These are phyloP conservation scores for Aspergillus caelatus DNA, from an alignment of 2,329 filamentous ascomycete genomes.

Conservation along the genomic window DNA sequence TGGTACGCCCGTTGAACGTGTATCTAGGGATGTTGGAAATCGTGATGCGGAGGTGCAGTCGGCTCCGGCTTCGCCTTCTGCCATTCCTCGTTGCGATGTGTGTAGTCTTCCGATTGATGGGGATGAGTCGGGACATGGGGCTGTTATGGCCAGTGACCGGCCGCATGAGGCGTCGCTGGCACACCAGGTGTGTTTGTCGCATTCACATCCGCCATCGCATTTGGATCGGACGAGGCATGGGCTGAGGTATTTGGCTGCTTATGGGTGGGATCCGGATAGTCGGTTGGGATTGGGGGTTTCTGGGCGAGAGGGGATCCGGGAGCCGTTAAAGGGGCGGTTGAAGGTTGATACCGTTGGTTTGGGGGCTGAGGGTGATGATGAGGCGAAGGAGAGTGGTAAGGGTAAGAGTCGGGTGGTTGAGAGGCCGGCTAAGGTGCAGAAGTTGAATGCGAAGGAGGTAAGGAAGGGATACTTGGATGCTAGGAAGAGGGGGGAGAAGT, in stretches of 20 bases:
- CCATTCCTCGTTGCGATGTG: constrained; percentile 52
- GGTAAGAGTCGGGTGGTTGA: constrained; percentile 33
- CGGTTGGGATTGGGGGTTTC: constrained; percentile 70
- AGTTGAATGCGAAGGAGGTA: constrained; percentile 71
- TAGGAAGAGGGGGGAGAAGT: constrained; percentile 62
- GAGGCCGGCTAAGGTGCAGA: constrained; percentile 48
- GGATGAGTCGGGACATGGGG: neutral
- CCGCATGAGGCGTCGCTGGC: constrained; percentile 56
- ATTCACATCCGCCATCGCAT: constrained; percentile 60
- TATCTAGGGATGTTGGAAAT: neutral
- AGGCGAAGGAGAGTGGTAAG: constrained; percentile 34
- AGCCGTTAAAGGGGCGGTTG: constrained; percentile 70
- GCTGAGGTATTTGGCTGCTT: constrained; percentile 57
- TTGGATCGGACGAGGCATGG: constrained; percentile 61
- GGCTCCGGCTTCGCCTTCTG: constrained; percentile 16
- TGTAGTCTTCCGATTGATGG: constrained; percentile 60
- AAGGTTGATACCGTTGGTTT: constrained; percentile 79
- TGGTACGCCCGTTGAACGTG: neutral
- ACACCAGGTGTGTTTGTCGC: constrained; percentile 60
- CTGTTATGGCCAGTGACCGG: neutral
- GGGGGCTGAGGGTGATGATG: constrained; percentile 50
- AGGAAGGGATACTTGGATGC: constrained; percentile 64
- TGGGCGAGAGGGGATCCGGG: constrained; percentile 69
- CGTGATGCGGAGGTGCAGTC: neutral
- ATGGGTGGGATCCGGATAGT: constrained; percentile 64